Evolutionary conservation across 352 stramenopile genomes (phyloP).

Genomic region (Pythium plurisporium): DNA sequence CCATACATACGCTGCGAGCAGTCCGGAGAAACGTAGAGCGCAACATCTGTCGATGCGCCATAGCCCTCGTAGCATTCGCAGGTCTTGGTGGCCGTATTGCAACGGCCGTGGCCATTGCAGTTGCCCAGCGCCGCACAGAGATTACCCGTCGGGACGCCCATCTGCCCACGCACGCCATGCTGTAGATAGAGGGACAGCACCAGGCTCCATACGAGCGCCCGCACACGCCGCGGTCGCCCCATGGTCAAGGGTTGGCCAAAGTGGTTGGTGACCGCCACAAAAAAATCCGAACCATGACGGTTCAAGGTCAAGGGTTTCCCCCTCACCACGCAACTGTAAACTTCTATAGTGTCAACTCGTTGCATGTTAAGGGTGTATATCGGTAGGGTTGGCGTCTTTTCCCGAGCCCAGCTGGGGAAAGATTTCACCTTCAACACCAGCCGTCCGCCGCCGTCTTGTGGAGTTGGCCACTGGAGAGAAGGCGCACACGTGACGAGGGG

Average conservation of each 20-base stretch:
- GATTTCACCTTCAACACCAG: constrained; percentile 29
- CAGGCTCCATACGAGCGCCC: neutral
- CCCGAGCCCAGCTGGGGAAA: constrained; percentile 17
- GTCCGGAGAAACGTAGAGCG: constrained; percentile 73
- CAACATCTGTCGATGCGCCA: constrained; percentile 75
- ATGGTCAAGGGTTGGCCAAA: too few relatives aligned
- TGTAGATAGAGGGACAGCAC: neutral
- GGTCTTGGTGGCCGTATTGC: constrained; percentile 74
- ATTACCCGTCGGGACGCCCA: constrained; percentile 52
- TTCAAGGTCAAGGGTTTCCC: neutral
- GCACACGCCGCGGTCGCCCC: too few relatives aligned
- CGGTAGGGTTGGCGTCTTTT: constrained; percentile 14
- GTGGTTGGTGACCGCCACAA: too few relatives aligned
- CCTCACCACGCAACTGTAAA: neutral
- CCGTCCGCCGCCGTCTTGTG: neutral
- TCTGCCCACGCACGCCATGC: constrained; percentile 24
- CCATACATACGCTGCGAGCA: constrained; percentile 63
- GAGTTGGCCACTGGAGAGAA: too few relatives aligned
- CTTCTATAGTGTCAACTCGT: neutral
- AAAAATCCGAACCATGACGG: too few relatives aligned
- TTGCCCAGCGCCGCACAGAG: constrained; percentile 75
- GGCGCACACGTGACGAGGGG: too few relatives aligned
- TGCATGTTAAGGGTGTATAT: neutral
- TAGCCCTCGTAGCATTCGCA: constrained; percentile 89
- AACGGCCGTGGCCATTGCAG: constrained; percentile 89